phyloP scores from a whole-genome alignment of 2,329 filamentous ascomycete genomes.

The Cylindrodendrum hubeiense region DNA sequence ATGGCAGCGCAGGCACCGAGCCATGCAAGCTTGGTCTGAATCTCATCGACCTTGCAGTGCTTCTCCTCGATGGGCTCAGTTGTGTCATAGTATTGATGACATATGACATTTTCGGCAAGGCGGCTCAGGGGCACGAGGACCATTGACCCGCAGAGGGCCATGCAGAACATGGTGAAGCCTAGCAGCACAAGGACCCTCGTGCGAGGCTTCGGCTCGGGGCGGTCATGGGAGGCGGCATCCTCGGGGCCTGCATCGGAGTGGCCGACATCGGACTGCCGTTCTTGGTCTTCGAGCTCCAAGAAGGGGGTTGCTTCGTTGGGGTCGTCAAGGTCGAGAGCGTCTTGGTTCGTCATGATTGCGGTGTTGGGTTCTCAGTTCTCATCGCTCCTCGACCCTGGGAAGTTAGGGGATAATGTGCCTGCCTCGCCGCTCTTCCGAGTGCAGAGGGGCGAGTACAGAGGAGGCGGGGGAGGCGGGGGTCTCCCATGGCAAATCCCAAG shows the following conservation, averaged over 20 bases:
- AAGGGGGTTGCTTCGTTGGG: neutral
- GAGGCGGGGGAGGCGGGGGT: no score
- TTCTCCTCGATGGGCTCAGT: slow-evolving; percentile 3
- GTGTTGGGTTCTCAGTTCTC: neutral
- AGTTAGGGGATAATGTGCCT: neutral
- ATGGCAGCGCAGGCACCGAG: neutral
- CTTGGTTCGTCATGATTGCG: slow-evolving; percentile 1
- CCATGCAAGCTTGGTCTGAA: slow-evolving; percentile 2
- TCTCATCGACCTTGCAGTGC: slow-evolving; percentile 1
- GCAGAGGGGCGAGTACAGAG: no score
- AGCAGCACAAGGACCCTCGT: neutral
- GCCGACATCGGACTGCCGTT: neutral
- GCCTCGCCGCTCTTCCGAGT: neutral
- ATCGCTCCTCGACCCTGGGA: neutral
- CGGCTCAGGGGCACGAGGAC: slow-evolving; percentile 1
- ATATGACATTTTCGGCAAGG: neutral
- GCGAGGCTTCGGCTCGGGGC: neutral
- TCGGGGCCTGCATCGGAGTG: neutral
- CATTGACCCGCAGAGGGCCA: neutral
- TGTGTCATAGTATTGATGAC: neutral
- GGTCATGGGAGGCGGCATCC: neutral
- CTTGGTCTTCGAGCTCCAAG: neutral
- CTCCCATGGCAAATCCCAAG: no score
- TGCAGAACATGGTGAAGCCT: slow-evolving; percentile 5
- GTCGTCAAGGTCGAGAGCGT: neutral